Evolutionary conservation across 495 filamentous ascomycete genomes (phyloP), one percentile per base, ranked within the genome.

Genomic region (Astrothelium subdiscretum): DNA sequence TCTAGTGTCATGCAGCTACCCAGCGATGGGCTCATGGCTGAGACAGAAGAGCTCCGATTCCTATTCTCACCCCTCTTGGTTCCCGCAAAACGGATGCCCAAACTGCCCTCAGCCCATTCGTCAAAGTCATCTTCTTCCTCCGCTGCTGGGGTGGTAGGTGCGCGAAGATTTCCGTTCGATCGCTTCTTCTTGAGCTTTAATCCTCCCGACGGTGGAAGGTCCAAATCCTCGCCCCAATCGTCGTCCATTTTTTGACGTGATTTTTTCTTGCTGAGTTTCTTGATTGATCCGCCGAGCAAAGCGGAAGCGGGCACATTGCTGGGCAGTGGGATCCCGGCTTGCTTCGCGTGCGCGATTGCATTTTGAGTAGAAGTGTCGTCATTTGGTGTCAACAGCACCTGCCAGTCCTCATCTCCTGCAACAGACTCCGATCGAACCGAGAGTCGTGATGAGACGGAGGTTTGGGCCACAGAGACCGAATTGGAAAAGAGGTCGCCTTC

Each of bases 201-300:
- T 20, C 67, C 63, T 15, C 65, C 69, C 29, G 35, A 43, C 4
- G 66, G 43, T 1, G 91, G 89, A 44, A 97, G 76, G 65, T 96
- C 91, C 58, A 98, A 76, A 69, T 97, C 94, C 63, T 95, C 89
- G 54, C 83, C 87, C 88, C 92, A 97, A 73, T 96, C 92, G 72
- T 97, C 94, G 67, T 87, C 79, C 26, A 83, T 77, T 72, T 87
- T 89, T 70, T 85, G 87, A 51, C 85, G 80, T 32, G 71, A 72
- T 66, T 90, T 94, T 68, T 86, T 85, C 66, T 85, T 88, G 52
- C 91, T 91, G 6, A 98, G 78, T 70, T 91, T 79, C 77, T 96
- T 96, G 71, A 98, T 98, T 12, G 91, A 91, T 57, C 94, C 94
- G 48, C 92, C 94, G 66, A 95, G 80, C 44, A 98, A 79, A 57